Evolutionary conservation across 1,139 yeast species (phyloP).

Genomic region (Schizosaccharomyces versatilis): DNA sequence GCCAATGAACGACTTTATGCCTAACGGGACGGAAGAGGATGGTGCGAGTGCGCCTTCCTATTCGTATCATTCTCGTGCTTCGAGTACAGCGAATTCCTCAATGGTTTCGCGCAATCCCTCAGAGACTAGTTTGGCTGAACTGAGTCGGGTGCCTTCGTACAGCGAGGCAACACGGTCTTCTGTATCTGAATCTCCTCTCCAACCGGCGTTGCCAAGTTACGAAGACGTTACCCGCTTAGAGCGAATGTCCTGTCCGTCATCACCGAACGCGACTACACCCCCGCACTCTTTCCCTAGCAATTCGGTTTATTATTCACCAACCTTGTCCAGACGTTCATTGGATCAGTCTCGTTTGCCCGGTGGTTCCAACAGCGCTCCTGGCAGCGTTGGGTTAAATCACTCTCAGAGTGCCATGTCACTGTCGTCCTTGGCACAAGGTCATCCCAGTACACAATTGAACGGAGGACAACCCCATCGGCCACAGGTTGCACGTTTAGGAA

Average conservation of each 20-base stretch:
- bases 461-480: constrained; percentile 1
- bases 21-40: not conserved
- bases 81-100: not conserved
- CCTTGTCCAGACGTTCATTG: not conserved
- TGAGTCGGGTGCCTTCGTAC: constrained; percentile 4
- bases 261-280: not conserved
- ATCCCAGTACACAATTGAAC: not conserved
- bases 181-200: not conserved
- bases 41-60: not conserved
- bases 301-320: not conserved
- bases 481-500: not conserved
- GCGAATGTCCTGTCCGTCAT: not conserved
- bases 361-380: not conserved
- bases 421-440: not conserved
- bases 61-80: not conserved
- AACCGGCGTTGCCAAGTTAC: constrained; percentile 1
- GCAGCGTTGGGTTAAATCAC: not conserved
- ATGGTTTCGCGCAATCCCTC: not conserved
- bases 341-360: not conserved
- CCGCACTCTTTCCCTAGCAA: not conserved
- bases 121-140: constrained; percentile 2
- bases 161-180: constrained; percentile 1
- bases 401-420: not conserved
- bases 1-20: not conserved
- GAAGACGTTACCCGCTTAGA: constrained; percentile 2